These are phyloP conservation scores for Naumovozyma castellii DNA, from an alignment of 805 yeast species.

Conservation along the genomic window DNA sequence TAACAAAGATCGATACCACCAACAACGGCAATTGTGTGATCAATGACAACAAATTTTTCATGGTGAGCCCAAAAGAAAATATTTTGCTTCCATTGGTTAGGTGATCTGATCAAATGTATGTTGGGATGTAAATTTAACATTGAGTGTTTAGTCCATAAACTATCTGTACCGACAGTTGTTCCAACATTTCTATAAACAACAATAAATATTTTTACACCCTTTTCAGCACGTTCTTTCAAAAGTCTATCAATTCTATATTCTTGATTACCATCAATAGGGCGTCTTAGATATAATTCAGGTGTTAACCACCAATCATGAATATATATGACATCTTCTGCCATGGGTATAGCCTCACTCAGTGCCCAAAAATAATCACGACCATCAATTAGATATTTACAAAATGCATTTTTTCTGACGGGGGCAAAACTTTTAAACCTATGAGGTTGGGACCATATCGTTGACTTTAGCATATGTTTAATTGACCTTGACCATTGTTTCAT, in stretches of 20 bases:
- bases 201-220: constrained; percentile 89
- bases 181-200: constrained; percentile 92
- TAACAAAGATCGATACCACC: constrained; percentile 96
- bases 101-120: constrained; percentile 85
- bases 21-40: constrained; percentile 77
- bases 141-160: constrained; percentile 90
- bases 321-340: constrained; percentile 88
- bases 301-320: constrained; percentile 99
- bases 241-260: constrained; percentile 86
- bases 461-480: constrained; percentile 55
- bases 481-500: constrained; percentile 70
- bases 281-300: constrained; percentile 84
- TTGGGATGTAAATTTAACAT: constrained; percentile 76
- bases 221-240: constrained; percentile 79
- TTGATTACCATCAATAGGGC: constrained; percentile 94
- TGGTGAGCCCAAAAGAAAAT: constrained; percentile 99
- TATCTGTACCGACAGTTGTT: constrained; percentile 84
- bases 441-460: constrained; percentile 60
- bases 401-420: constrained; percentile 75
- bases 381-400: constrained; percentile 96
- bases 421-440: constrained; percentile 87
- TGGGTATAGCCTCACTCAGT: constrained; percentile 77
- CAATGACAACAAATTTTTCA: constrained; percentile 81
- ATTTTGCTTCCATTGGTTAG: constrained; percentile 86
- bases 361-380: constrained; percentile 97